Conservation (phyloP, 352 stramenopile genomes). For the Plasmopara muralis region DNA sequence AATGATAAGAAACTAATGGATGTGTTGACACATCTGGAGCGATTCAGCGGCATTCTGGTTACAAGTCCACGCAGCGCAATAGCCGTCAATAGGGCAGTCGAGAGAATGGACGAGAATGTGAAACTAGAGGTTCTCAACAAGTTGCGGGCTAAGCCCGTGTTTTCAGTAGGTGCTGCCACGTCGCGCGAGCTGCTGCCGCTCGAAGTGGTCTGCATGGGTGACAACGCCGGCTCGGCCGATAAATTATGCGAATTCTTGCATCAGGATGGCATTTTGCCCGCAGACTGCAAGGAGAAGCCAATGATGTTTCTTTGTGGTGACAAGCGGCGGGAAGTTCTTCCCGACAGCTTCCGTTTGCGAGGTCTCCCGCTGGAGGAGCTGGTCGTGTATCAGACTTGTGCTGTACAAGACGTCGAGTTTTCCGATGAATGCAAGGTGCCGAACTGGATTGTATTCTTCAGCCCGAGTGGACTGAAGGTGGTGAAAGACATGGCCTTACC, state of each 20-base stretch:
- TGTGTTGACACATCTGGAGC: constrained; percentile 37
- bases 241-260: constrained; percentile 43
- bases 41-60: constrained; percentile 54
- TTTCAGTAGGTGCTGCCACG: constrained; percentile 63
- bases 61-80: constrained; percentile 70
- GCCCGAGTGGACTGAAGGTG: constrained; percentile 65
- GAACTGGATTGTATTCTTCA: constrained; percentile 78
- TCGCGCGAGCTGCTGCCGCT: constrained; percentile 51
- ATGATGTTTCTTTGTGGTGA: constrained; percentile 73
- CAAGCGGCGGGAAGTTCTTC: constrained; percentile 55
- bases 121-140: constrained; percentile 20
- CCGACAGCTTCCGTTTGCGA: constrained; percentile 50
- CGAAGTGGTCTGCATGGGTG: constrained; percentile 47
- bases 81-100: constrained; percentile 35
- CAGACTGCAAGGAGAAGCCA: constrained; percentile 31
- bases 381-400: constrained; percentile 53
- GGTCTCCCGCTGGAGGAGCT: constrained; percentile 50
- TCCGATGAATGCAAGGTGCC: constrained; percentile 30
- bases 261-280: constrained; percentile 32
- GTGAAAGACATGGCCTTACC: constrained; percentile 32
- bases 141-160: constrained; percentile 33
- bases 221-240: constrained; percentile 65
- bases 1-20: constrained; percentile 35
- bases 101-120: constrained; percentile 18
- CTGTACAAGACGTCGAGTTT: constrained; percentile 39